phyloP scores from a whole-genome alignment of 352 stramenopile species.

The Phytopythium chamaehyphon region DNA sequence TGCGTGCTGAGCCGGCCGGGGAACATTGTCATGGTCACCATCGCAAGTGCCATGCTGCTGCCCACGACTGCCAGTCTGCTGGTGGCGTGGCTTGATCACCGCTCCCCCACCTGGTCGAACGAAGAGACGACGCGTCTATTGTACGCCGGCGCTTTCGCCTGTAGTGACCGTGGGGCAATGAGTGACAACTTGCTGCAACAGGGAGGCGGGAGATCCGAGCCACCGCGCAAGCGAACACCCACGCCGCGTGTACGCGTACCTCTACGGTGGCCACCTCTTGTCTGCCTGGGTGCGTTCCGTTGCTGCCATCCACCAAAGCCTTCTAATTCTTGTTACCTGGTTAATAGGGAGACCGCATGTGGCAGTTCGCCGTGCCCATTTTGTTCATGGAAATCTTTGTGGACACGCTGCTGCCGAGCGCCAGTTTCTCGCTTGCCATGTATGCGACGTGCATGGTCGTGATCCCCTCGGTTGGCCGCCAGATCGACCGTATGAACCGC shows the following conservation, averaged over 20 bases:
- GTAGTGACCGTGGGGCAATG: not conserved
- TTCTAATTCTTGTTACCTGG: not conserved
- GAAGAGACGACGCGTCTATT: slow-evolving; percentile 27
- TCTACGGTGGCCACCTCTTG: slow-evolving; percentile 72
- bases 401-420: slow-evolving; percentile 73
- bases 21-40: slow-evolving; percentile 63
- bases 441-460: slow-evolving; percentile 70
- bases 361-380: slow-evolving; percentile 75
- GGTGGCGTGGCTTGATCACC: slow-evolving; percentile 33
- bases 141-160: slow-evolving; percentile 13
- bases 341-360: slow-evolving; percentile 73
- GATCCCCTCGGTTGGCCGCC: slow-evolving; percentile 60
- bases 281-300: slow-evolving; percentile 54
- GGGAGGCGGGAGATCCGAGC: not conserved
- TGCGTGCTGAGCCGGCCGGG: slow-evolving; percentile 36
- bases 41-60: slow-evolving; percentile 41
- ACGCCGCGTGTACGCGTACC: slow-evolving; percentile 51
- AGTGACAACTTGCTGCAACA: not conserved
- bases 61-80: slow-evolving; percentile 33
- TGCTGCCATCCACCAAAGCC: too few relatives aligned
- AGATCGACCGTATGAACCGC: slow-evolving; percentile 61
- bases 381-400: slow-evolving; percentile 87
- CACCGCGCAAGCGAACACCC: slow-evolving; percentile 7
- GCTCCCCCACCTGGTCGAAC: slow-evolving; percentile 1
- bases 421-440: slow-evolving; percentile 66